Percentiles rank a stretch among this genome's conserved stretches.
phyloP scores from a whole-genome alignment of 192 early-diverging fungal species.

The Coemansia sp. region DNA sequence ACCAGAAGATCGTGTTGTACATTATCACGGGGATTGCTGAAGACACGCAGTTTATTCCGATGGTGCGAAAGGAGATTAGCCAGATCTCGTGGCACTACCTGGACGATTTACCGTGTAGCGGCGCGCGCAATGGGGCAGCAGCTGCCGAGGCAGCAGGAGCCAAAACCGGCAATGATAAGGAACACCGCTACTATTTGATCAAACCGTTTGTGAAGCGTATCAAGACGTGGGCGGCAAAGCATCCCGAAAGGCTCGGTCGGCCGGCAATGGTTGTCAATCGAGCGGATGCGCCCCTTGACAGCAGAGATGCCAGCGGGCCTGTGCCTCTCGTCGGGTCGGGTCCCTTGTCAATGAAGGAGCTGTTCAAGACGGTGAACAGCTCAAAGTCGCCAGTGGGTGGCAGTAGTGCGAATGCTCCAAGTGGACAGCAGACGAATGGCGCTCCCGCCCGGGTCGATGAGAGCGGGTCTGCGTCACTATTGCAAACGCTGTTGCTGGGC shows the following conservation, averaged over 20 bases:
- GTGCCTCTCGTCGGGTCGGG: constrained; percentile 5
- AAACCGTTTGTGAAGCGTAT: constrained; percentile 65
- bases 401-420: constrained; percentile 4
- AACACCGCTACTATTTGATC: constrained; percentile 68
- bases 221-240: constrained; percentile 41
- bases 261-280: constrained; percentile 24
- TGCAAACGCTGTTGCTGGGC: constrained; percentile 55
- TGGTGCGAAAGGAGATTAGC: constrained; percentile 94
- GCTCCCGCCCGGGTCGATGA: not conserved
- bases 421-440: not conserved
- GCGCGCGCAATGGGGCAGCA: constrained; percentile 31
- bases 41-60: constrained; percentile 74
- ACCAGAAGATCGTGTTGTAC: constrained; percentile 89
- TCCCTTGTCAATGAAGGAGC: constrained; percentile 44
- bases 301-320: not conserved
- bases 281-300: not conserved
- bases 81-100: constrained; percentile 70
- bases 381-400: constrained; percentile 19
- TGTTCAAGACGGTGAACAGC: constrained; percentile 30
- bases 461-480: constrained; percentile 39
- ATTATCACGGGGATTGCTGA: constrained; percentile 87
- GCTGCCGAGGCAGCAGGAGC: constrained; percentile 21
- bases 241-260: constrained; percentile 32
- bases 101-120: constrained; percentile 57
- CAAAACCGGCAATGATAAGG: constrained; percentile 38